These are phyloP conservation scores for Capsicum chinense DNA, from an alignment of 257 asterid species.

Conservation along the genomic window DNA sequence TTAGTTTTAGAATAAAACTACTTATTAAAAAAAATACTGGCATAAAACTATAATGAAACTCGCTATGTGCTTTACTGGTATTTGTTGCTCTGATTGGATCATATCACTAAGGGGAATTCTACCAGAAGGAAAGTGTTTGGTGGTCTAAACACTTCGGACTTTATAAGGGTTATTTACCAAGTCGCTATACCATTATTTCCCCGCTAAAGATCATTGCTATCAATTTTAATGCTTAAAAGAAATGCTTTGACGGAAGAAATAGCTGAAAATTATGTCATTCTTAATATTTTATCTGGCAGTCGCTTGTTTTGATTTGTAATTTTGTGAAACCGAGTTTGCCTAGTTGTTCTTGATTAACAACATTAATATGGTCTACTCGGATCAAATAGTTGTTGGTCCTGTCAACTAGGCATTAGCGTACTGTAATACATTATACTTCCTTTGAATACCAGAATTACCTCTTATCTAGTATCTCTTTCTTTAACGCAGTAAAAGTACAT, in stretches of 20 bases:
- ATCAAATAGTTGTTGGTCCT: slow-evolving; percentile 20
- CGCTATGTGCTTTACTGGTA: not conserved
- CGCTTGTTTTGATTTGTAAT: not conserved
- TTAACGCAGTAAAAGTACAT: too few relatives aligned
- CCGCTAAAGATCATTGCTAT: slow-evolving; percentile 6
- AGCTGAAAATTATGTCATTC: not conserved
- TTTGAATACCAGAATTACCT: not conserved
- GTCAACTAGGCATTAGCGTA: not conserved
- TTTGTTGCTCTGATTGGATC: slow-evolving; percentile 20
- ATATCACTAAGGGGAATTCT: not conserved
- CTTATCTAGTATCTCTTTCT: not conserved
- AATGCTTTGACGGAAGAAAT: not conserved
- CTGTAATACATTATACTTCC: not conserved
- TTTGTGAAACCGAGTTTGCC: not conserved
- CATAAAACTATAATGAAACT: slow-evolving; percentile 9
- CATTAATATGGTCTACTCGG: not conserved
- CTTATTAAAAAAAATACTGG: not conserved
- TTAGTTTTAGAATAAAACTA: not conserved
- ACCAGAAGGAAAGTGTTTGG: not conserved
- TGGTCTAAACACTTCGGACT: not conserved
- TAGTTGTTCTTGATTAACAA: slow-evolving; percentile 4
- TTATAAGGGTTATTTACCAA: not conserved
- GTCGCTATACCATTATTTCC: slow-evolving; percentile 10
- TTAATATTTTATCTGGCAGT: not conserved
- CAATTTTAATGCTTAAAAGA: not conserved